Evolutionary conservation across 73 alveolate species (phyloP).

Genomic region (Effrenium voratum): DNA sequence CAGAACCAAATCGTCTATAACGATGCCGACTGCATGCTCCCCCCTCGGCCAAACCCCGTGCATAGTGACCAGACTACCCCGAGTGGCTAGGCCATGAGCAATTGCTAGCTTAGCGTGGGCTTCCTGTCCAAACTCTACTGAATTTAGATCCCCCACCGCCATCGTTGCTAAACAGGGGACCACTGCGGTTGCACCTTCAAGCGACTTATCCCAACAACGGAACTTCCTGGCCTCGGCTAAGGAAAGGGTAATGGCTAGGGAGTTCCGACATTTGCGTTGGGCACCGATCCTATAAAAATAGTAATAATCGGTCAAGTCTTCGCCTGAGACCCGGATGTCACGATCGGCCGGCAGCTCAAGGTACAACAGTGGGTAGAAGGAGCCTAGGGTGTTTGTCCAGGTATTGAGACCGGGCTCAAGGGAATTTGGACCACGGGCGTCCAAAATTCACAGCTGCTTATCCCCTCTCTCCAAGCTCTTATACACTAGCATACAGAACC

Average conservation of each 20-base stretch:
- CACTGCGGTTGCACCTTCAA: neutral
- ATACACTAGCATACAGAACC: neutral
- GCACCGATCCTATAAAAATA: neutral
- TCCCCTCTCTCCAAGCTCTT: neutral
- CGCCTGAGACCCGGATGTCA: neutral
- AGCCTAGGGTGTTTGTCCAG: neutral
- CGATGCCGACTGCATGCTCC: neutral
- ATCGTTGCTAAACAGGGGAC: neutral
- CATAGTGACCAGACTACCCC: neutral
- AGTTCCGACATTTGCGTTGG: neutral
- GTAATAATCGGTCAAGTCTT: neutral
- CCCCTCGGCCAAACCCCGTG: neutral
- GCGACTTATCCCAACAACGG: too few species aligned
- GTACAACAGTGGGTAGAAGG: neutral
- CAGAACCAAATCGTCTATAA: neutral
- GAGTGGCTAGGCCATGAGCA: neutral
- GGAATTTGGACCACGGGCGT: neutral
- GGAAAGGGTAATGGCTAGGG: neutral
- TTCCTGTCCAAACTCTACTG: neutral
- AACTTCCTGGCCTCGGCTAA: neutral
- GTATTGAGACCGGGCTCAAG: neutral
- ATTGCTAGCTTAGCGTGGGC: neutral
- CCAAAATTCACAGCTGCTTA: neutral
- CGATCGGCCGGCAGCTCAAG: neutral
- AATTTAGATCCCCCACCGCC: conserved; percentile 10